Base-by-base conservation (phyloP, 75 land plant species). In the Selaginella tamariscina region DNA sequence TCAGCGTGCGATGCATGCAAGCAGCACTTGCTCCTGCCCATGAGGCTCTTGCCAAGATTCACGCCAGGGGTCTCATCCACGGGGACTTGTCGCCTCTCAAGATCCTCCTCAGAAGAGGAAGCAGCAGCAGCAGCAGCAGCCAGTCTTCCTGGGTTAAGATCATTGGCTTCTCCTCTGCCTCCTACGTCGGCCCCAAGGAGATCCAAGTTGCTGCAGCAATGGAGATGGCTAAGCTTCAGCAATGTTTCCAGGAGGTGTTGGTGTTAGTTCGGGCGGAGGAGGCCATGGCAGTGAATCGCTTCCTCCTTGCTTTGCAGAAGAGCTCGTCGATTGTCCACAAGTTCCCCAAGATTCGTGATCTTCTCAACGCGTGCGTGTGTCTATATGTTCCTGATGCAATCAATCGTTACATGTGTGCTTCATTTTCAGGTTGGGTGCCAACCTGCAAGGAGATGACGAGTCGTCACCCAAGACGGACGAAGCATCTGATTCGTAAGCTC, bases 51-150 rank as follows among this genome's bases (percentile, higher is more conserved):
- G 49, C 49, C 49, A 39, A 15, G 49, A 39, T 39, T 39, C 49
- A 39, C 49, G 49, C 49, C 49, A 39, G 49, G 49, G 49, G 49
- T 39, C 49, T 39, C 49, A 39, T 39, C 49, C 49, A 39, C 49
- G 49, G 49, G 49, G 49, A 39, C 49, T 39, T 39, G 49, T 5
- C 49, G n/a, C n/a, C n/a, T n/a, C n/a, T n/a, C n/a, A n/a, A n/a
- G n/a, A n/a, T 39, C 49, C 49, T 39, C 49, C 49, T 39, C 49
- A 39, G 49, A 39, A 39, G 49, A 39, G 49, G 49, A 39, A 39
- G 49, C 49, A 39, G 49, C 49, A 39, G 49, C 49, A 39, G 49
- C 49, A 5, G n/a, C n/a, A n/a, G n/a, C n/a, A n/a, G n/a, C n/a
- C n/a, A n/a, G n/a, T n/a, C n/a, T n/a, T n/a, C n/a, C n/a, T n/a